Evolutionary conservation across 306 rosid genomes (phyloP).

Genomic region (Ceratonia siliqua): DNA sequence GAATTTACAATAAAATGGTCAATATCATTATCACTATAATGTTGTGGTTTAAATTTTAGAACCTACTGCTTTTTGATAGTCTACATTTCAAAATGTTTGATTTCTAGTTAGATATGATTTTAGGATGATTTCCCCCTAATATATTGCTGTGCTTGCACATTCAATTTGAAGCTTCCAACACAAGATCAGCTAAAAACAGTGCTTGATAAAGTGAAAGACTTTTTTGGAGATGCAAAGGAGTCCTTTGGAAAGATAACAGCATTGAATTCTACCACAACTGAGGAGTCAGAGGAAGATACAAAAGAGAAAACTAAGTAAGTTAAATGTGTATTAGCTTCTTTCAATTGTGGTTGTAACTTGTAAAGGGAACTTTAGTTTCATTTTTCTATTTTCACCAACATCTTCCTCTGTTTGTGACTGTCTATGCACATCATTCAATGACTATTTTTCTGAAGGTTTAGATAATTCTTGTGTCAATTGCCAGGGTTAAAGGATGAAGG

Average conservation of each 20-base stretch:
- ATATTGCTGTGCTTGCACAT: constrained; percentile 29
- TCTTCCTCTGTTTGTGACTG: neutral
- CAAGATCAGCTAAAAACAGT: constrained; percentile 77
- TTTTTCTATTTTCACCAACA: neutral
- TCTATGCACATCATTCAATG: neutral
- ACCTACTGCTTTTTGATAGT: neutral
- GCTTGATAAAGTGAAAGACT: constrained; percentile 81
- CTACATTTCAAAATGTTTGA: constrained; percentile 14
- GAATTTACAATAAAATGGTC: constrained; percentile 50
- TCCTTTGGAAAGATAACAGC: constrained; percentile 79
- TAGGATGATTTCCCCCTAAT: constrained; percentile 11
- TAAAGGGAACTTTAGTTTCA: neutral
- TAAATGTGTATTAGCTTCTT: constrained; percentile 6
- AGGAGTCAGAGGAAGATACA: constrained; percentile 49
- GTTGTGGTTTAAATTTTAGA: neutral
- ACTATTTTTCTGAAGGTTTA: neutral
- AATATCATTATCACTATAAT: constrained; percentile 1
- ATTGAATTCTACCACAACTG: constrained; percentile 41
- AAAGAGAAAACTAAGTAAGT: constrained; percentile 70
- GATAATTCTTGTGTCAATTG: constrained; percentile 18
- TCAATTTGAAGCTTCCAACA: constrained; percentile 77
- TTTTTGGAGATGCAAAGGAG: constrained; percentile 85
- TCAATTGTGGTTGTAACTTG: constrained; percentile 5
- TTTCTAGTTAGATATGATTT: constrained; percentile 7
- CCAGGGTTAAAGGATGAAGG: constrained; percentile 57